Conservation (phyloP, 345 rosid genomes). For the Eucalyptus cladocalyx region DNA sequence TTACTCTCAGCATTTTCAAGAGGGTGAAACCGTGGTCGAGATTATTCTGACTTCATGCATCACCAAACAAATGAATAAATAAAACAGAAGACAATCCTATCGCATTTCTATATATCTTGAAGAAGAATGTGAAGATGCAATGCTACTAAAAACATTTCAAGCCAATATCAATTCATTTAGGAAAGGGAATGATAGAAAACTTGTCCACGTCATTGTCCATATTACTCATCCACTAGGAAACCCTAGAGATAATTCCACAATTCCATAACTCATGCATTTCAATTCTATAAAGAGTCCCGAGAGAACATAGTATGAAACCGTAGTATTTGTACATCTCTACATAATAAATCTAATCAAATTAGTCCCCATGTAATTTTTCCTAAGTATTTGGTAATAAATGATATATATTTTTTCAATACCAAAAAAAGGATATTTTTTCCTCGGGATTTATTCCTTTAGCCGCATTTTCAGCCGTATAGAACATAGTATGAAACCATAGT, state of each 20-base stretch:
- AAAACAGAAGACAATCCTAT: background rate
- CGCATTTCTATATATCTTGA: background rate
- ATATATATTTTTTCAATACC: background rate
- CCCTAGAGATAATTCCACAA: background rate
- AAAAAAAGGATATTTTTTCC: background rate
- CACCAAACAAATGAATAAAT: background rate
- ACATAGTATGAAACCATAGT: background rate
- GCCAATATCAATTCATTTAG: background rate
- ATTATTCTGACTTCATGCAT: background rate
- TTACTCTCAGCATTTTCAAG: background rate
- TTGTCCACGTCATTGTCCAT: background rate
- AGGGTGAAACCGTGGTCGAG: background rate
- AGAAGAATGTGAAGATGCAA: background rate
- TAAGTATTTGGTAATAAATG: background rate
- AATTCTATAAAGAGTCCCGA: background rate
- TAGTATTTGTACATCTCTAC: background rate
- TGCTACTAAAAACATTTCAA: too few species aligned
- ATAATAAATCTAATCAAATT: background rate
- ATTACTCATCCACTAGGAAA: background rate
- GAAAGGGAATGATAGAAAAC: background rate
- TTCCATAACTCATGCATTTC: background rate
- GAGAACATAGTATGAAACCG: background rate
- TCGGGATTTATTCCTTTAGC: too few species aligned
- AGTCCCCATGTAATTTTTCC: background rate
- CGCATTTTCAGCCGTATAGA: background rate